phyloP scores from a whole-genome alignment of 495 filamentous ascomycete species.

The Talaromyces proteolyticus region DNA sequence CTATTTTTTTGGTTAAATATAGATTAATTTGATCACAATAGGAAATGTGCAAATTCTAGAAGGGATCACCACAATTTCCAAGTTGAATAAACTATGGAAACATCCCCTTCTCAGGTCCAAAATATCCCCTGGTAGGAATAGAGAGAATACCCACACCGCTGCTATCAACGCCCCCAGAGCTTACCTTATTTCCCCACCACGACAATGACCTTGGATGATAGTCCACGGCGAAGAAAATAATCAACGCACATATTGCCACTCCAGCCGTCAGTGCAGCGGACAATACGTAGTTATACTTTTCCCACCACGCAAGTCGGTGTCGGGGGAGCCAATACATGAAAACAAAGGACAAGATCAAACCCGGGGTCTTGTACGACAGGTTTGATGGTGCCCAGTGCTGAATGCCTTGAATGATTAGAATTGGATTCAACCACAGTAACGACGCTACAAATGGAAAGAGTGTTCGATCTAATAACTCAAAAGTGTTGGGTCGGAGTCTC shows the following conservation, averaged over 20 bases:
- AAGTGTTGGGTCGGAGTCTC: no score
- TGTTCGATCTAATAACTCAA: no score
- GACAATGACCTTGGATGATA: constrained; percentile 60
- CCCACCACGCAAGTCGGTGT: constrained; percentile 60
- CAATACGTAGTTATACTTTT: constrained; percentile 84
- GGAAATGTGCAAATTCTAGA: no score
- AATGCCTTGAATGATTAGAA: not conserved
- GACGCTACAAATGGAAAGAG: no score
- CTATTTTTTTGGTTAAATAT: no score
- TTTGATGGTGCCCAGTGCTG: constrained; percentile 1
- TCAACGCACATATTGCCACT: no score
- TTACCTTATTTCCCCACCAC: constrained; percentile 74
- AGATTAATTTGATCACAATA: no score
- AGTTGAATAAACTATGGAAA: no score
- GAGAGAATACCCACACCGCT: not conserved
- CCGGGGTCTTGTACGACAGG: not conserved
- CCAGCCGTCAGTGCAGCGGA: constrained; percentile 78
- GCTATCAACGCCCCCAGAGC: constrained; percentile 24
- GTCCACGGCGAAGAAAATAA: constrained; percentile 76
- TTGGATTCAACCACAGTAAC: not conserved
- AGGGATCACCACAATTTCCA: no score
- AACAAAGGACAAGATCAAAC: not conserved
- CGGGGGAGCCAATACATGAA: constrained; percentile 1
- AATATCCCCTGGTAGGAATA: no score
- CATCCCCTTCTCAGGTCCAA: no score